These are phyloP conservation scores for Globisporangium irregulare DNA, from an alignment of 352 stramenopile species.

Conservation along the genomic window DNA sequence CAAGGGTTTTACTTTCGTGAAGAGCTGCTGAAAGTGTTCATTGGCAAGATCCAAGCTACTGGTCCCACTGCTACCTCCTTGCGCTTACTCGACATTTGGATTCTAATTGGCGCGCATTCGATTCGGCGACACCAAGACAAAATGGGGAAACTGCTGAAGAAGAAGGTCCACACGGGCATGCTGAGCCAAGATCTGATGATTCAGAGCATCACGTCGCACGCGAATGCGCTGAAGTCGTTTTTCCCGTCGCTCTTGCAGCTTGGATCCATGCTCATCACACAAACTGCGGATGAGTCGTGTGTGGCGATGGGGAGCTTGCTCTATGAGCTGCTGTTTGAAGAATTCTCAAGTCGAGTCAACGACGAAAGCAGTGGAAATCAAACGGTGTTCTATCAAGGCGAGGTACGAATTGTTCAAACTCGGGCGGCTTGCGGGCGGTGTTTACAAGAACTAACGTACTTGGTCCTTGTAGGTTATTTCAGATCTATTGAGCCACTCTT, in stretches of 20 bases:
- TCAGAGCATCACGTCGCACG: conserved; percentile 30
- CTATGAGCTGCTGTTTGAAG: conserved; percentile 48
- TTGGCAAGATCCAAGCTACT: conserved; percentile 24
- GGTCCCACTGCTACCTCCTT: conserved; percentile 13
- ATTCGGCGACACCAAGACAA: conserved; percentile 39
- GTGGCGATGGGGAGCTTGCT: conserved; percentile 32
- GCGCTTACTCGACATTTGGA: conserved; percentile 48
- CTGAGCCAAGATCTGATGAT: conserved; percentile 31
- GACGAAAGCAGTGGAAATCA: conserved; percentile 21
- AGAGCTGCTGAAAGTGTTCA: conserved; percentile 45
- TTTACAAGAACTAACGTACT: background rate
- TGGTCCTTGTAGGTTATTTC: conserved; percentile 31
- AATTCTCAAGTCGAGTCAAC: conserved; percentile 27
- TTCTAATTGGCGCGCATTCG: conserved; percentile 39
- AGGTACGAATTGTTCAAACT: conserved; percentile 26
- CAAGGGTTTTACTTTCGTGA: conserved; percentile 55
- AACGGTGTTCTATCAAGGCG: conserved; percentile 43
- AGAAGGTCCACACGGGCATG: conserved; percentile 26
- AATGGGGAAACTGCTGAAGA: conserved; percentile 42
- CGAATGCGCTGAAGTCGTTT: conserved; percentile 37
- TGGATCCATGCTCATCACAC: conserved; percentile 26
- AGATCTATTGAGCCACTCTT: conserved; percentile 29
- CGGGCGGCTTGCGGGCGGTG: background rate
- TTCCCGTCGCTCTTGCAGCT: conserved; percentile 45
- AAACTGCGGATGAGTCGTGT: conserved; percentile 19